Evolutionary conservation across 176 grass and related monocot species (phyloP), one percentile per base, ranked within the genome.

Genomic region (Secale cereale): DNA sequence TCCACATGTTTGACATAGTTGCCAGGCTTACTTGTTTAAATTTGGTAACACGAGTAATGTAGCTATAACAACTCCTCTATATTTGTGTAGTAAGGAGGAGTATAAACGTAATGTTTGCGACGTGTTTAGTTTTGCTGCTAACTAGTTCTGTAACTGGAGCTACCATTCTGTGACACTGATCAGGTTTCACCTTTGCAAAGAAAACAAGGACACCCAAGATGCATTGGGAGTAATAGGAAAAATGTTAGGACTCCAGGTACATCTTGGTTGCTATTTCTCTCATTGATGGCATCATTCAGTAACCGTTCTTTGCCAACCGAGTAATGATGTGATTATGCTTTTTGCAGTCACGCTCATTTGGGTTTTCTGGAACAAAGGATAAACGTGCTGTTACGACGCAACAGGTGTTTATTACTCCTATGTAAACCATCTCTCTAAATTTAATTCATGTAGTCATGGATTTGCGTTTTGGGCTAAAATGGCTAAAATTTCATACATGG

Each of bases 331-430:
- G 37, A 77, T 72, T 74, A 62, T 83, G 37, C 25, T 52, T 83
- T 89, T 90, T 50, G 56, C 86, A 98, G 97, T 78, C 89, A 88
- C 89, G 90, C 0, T 84, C 91, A 83, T 98, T 98, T 91, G 93
- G 93, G 8, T 98, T 98, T 95, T 91, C 93, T 74, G 97, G 97
- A 46, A 98, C 97, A 84, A 98, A 98, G 84, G 97, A 98, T 91
- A 98, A 98, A 63, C 89, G 93, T 60, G 86, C 97, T 15, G 74
- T 95, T 83, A 90, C 97, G 52, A 94, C 90, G 43, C 97, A 98
- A 41, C 91, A 94, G 97, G 97, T 91, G 83, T 37, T 69, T 82
- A 69, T 85, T 82, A 36, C 59, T 56, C 4, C 27, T 59, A 12
- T 74, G 23, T 65, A 74, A 59, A 78, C 36, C 20, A 35, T 14